Conservation (phyloP, 805 yeast genomes). For the Teunomyces tritomae region DNA sequence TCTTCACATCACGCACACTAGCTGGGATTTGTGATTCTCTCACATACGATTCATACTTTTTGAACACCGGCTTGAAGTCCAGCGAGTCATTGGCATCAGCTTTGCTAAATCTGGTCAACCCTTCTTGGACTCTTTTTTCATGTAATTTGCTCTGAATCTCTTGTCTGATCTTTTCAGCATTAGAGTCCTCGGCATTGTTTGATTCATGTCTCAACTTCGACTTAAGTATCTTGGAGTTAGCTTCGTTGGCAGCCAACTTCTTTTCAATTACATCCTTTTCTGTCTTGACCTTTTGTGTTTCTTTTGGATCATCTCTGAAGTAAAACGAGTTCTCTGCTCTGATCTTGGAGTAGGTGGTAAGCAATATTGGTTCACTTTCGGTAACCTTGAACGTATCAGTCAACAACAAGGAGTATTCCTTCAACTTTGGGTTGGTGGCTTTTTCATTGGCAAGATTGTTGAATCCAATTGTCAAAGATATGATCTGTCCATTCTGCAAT, state of each 20-base stretch:
- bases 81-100: slow-evolving; percentile 67
- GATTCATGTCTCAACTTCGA: slow-evolving; percentile 78
- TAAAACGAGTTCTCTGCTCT: slow-evolving; percentile 79
- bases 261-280: slow-evolving; percentile 38
- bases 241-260: slow-evolving; percentile 25
- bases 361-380: slow-evolving; percentile 55
- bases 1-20: slow-evolving; percentile 75
- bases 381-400: slow-evolving; percentile 80
- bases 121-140: slow-evolving; percentile 82
- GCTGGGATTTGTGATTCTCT: slow-evolving; percentile 90
- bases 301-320: slow-evolving; percentile 61
- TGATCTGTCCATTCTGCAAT: slow-evolving; percentile 68
- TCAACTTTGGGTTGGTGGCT: slow-evolving; percentile 47
- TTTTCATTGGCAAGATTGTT: slow-evolving; percentile 52
- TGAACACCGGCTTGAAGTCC: slow-evolving; percentile 72
- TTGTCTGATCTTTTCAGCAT: slow-evolving; percentile 74
- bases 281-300: slow-evolving; percentile 30
- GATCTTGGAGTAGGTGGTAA: slow-evolving; percentile 72
- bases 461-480: slow-evolving; percentile 77
- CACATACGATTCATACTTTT: slow-evolving; percentile 89
- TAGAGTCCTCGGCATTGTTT: slow-evolving; percentile 63
- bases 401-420: slow-evolving; percentile 66
- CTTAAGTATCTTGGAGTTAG: slow-evolving; percentile 67
- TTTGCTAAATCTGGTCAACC: slow-evolving; percentile 75
- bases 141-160: slow-evolving; percentile 82